Evolutionary conservation across 2,329 filamentous ascomycete species (phyloP), one percentile per base, ranked within the genome.

Genomic region (Nothophaeocryptopus gaeumannii): DNA sequence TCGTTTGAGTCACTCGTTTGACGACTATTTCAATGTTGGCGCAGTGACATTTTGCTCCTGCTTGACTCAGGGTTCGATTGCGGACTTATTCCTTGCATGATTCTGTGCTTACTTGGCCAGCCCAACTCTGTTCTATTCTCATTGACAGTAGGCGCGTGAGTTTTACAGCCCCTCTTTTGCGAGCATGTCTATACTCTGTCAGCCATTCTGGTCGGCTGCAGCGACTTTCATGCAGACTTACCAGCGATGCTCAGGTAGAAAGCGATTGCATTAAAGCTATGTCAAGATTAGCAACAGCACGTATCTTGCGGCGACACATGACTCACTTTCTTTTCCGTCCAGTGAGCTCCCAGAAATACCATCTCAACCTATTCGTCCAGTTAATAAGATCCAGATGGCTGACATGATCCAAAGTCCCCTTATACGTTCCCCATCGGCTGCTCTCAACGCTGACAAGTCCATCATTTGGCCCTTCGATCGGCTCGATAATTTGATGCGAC

Each of bases 361-460:
- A 82, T 58, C 82, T 78, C 33, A 83, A 59, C 29, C 80, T 71
- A 55, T 83, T 84, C 26, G 79, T 82, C 82, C 82, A 85, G 58
- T 85, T 85, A 66, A 85, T 85, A 54, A 84, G 63, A 58, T 85
- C 81, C 39, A 85, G 64, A 68, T 85, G 82, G 63, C 78, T 83
- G 50, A 84, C 81, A 3, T 78, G 78, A n/a, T 82, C 71, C 43
- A 85, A 62, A 1, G 82, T 85, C 26, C 82, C 82, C 62, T 82
- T 80, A 58, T 85, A 85, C 8, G 74, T 72, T 31, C 82, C 82
- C 82, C 82, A 85, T 53, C 70, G 73, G 58, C 78, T 79, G 53
- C 80, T 83, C 3, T 71, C 65, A 32, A 84, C 80, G 55, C 80
- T 89, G 33, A 85, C 82, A 15, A 85, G 70, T 0, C 82, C 82